Percentiles rank a stretch among this genome's conserved stretches.
These are phyloP conservation scores for Cladophialophora chaetospira DNA, from an alignment of 2,329 filamentous ascomycete species.

Conservation along the genomic window DNA sequence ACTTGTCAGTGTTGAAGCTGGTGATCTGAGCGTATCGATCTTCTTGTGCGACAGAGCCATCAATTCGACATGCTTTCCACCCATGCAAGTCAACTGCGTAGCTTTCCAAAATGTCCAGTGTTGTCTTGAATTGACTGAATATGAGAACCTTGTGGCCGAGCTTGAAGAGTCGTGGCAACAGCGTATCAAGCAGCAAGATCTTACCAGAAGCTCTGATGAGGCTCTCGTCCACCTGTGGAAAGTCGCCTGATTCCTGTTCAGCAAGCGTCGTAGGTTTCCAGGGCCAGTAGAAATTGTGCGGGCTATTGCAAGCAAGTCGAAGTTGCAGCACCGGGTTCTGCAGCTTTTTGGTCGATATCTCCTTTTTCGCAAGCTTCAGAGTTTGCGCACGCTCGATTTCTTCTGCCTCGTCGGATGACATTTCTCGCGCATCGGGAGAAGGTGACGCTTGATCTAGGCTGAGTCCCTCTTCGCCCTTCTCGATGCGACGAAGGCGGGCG, in stretches of 20 bases:
- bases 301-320: slow-evolving; percentile 86
- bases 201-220: slow-evolving; percentile 89
- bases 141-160: slow-evolving; percentile 87
- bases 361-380: slow-evolving; percentile 61
- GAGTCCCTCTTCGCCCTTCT: slow-evolving; percentile 57
- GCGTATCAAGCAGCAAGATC: slow-evolving; percentile 87
- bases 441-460: slow-evolving; percentile 22
- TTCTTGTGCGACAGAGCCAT: slow-evolving; percentile 78
- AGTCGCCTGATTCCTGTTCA: slow-evolving; percentile 53
- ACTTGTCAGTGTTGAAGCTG: slow-evolving; percentile 67
- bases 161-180: slow-evolving; percentile 73
- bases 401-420: slow-evolving; percentile 34
- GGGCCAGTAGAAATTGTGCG: slow-evolving; percentile 95
- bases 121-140: slow-evolving; percentile 95
- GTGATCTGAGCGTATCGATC: slow-evolving; percentile 71
- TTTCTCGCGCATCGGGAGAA: slow-evolving; percentile 27
- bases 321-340: slow-evolving; percentile 93
- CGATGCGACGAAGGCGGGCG: slow-evolving; percentile 57
- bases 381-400: slow-evolving; percentile 37
- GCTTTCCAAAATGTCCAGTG: slow-evolving; percentile 85
- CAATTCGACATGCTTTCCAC: slow-evolving; percentile 87
- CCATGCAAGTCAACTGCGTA: slow-evolving; percentile 76
- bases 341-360: slow-evolving; percentile 87
- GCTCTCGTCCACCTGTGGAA: slow-evolving; percentile 70
- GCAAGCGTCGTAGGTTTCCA: slow-evolving; percentile 68